Base-by-base conservation (phyloP, 495 filamentous ascomycete species). In the Aspergillus asperescens region DNA sequence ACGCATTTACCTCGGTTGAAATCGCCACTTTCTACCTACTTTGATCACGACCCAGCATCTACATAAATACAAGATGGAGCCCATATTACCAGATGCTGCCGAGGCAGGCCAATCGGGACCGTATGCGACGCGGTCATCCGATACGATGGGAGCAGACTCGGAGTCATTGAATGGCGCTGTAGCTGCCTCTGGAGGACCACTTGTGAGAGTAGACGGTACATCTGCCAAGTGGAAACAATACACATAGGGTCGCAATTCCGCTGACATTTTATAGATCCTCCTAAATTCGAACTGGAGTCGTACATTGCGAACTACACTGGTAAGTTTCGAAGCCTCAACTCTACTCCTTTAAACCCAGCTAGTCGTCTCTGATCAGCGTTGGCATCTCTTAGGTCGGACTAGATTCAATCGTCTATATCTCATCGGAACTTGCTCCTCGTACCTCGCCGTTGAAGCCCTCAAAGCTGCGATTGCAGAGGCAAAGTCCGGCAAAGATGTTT, bases 251-350 rank as follows among this genome's bases (percentile, higher is more conserved):
- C 24, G 9, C 4, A 12, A 22, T 16, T 27, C 31, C 12, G 23
- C 32, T 49, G 15, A 49, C 12, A n/a, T 12, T 27, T 44, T n/a
- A 40, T 55, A 91, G 90, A 90, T 40, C 63, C 81, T 9, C 93
- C 93, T 0, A 96, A 95, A 60, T 85, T 96, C 50, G 93, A 98
- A 62, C 80, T 98, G 5, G 93, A 96, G 28, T 81, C 86, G 20
- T 96, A 96, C 66, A 88, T 96, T 34, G 77, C 86, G 27, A 95
- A 96, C 59, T 98, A 98, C 66, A 80, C 75, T 64, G 92, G 92
- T 93, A 68, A 40, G 68, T 55, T 3, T 32, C 10, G n/a, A 15
- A 32, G 13, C 5, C 18, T 22, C 16, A n/a, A 12, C 31, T 43
- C 2, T 29, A 6, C 22, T 22, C 12, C 3, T 29, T 24, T 1